Conservation (phyloP, 805 yeast species). For the Yamadazyma insecticola region DNA sequence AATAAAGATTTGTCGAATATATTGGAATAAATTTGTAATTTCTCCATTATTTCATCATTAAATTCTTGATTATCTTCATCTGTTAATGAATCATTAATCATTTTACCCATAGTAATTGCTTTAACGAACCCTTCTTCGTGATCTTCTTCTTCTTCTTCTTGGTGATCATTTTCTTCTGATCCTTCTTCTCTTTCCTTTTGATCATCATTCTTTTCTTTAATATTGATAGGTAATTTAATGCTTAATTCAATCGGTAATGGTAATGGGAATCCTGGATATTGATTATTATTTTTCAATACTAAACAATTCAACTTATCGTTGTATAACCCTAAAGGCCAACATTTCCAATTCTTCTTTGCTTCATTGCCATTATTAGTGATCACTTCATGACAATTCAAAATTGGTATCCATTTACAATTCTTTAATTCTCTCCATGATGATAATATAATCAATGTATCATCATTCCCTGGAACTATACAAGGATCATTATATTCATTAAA, state of each 20-base stretch:
- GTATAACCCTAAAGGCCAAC: slow-evolving; percentile 86
- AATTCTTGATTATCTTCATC: slow-evolving; percentile 25
- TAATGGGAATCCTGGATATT: slow-evolving; percentile 78
- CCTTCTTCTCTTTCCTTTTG: slow-evolving; percentile 14
- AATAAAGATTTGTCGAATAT: slow-evolving; percentile 74
- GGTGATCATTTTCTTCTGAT: slow-evolving; percentile 15
- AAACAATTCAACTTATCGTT: slow-evolving; percentile 70
- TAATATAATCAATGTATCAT: slow-evolving; percentile 65
- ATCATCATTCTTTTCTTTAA: slow-evolving; percentile 14
- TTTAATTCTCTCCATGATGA: slow-evolving; percentile 72
- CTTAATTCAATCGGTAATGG: slow-evolving; percentile 80
- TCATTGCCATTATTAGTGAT: slow-evolving; percentile 47
- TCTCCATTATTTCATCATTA: slow-evolving; percentile 42
- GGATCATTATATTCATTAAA: slow-evolving; percentile 91
- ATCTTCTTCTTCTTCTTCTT: slow-evolving; percentile 20
- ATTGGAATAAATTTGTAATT: slow-evolving; percentile 48
- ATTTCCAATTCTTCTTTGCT: slow-evolving; percentile 49
- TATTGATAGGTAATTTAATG: slow-evolving; percentile 57
- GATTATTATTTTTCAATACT: slow-evolving; percentile 57
- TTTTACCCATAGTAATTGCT: slow-evolving; percentile 55
- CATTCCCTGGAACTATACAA: slow-evolving; percentile 68
- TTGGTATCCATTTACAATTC: slow-evolving; percentile 85
- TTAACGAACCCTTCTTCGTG: slow-evolving; percentile 66
- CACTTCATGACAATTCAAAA: slow-evolving; percentile 53
- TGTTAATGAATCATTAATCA: slow-evolving; percentile 50